Base-by-base conservation (phyloP, 2,329 filamentous ascomycete species). In the Didymella pinodella region DNA sequence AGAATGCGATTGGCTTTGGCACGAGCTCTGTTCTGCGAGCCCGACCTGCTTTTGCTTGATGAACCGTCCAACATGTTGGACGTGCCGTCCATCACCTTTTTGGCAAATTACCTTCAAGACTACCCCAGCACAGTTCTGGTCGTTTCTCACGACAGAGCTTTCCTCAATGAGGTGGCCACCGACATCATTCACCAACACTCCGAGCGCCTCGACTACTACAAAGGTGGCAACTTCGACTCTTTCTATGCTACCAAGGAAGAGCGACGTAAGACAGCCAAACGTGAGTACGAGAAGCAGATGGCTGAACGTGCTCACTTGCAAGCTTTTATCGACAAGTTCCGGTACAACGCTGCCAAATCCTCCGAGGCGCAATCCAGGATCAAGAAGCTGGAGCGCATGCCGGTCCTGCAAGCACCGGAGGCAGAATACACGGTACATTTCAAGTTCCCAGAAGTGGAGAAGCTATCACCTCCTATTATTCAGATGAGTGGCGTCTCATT, bases 11-110 rank as follows among this genome's bases (percentile, higher is more conserved):
- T 99, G 72, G 95, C 95, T 14, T 85, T 99, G 63, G 95, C 95
- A 12, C 85, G 95, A 85, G 95, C 95, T 14, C 86, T 99, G 34
- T 99, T 99, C 83, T 99, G 95, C 81, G 95, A 99, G 77, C 95
- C 95, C 43, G 95, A 99, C 80, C 83, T 99, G 51, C 82, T 99
- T 59, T 85, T 99, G 77, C 92, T 99, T 69, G 95, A 99, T 83
- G 95, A 99, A 88, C 95, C 95, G 81, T 98, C 94, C 55, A 98
- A 98, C 88, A 98, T 98, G 94, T 93, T 99, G 92, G 95, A 98
- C 80, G 95, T 99, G 57, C 95, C 95, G n/a, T 98, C 95, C 25
- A 98, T 99, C 75, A 96, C 95, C 56, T 99, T 98, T 86, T 86
- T 99, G 76, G 91, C 94, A 47, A 94, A 93, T 73, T 99, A 99